These are phyloP conservation scores for Cryptococcus sp. DNA, from an alignment of 1,284 basidiomycete genomes.

Conservation along the genomic window DNA sequence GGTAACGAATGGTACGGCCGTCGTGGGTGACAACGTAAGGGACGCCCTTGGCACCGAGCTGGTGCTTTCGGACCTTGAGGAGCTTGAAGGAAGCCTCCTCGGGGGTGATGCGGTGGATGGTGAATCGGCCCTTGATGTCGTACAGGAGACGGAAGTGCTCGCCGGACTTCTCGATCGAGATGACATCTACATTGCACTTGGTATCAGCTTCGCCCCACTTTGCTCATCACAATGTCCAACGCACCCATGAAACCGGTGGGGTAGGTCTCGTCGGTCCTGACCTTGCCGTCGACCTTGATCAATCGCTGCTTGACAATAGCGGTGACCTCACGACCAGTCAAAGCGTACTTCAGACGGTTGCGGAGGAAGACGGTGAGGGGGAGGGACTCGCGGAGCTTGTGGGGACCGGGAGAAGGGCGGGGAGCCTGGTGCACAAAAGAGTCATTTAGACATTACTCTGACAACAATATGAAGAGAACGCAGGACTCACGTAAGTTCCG, in stretches of 20 bases:
- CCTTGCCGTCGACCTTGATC: conserved; percentile 98
- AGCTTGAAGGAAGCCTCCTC: conserved; percentile 99
- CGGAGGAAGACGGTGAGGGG: conserved; percentile 93
- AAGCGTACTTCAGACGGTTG: conserved; percentile 98
- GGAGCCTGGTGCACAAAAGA: conserved; percentile 65
- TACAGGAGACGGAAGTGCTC: conserved; percentile 99
- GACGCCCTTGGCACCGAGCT: conserved; percentile 90
- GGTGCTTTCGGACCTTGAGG: conserved; percentile 90
- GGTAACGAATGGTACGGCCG: conserved; percentile 99
- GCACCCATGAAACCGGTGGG: conserved; percentile 95
- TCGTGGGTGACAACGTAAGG: conserved; percentile 99
- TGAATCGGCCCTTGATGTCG: conserved; percentile 99
- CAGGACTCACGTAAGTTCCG: conserved; percentile 83
- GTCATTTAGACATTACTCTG: conserved; percentile 10
- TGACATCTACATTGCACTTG: conserved; percentile 67
- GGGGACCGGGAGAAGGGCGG: conserved; percentile 95
- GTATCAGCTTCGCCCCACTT: conserved; percentile 1
- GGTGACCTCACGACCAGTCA: conserved; percentile 94
- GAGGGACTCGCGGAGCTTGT: conserved; percentile 98
- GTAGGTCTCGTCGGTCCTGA: conserved; percentile 96
- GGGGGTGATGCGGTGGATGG: conserved; percentile 97
- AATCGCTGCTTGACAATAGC: conserved; percentile 94
- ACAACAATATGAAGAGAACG: conserved; percentile 1
- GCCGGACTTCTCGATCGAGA: conserved; percentile 96
- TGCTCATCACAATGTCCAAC: conserved; percentile 30